These are phyloP conservation scores for Microcyclosporella mali DNA, from an alignment of 2,329 filamentous ascomycete species.

Conservation along the genomic window DNA sequence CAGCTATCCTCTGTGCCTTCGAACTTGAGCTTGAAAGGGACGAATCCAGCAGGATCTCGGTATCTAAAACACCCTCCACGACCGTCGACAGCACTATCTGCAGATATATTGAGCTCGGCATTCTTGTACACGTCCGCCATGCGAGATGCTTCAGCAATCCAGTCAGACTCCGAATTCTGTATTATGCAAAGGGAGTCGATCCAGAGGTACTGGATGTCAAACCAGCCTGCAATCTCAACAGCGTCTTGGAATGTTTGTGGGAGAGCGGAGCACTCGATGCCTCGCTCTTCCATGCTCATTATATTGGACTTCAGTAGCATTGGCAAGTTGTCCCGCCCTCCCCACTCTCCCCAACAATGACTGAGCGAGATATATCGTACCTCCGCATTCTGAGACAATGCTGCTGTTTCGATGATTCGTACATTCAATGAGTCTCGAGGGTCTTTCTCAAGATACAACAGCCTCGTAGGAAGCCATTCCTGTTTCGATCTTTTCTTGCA, in stretches of 20 bases:
- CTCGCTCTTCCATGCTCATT: neutral
- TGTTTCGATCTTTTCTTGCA: too few species aligned
- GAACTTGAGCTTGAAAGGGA: neutral
- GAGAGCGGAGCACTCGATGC: neutral
- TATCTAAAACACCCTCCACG: neutral
- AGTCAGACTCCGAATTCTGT: conserved; percentile 4
- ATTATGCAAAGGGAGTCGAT: conserved; percentile 12
- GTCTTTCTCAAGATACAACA: too few species aligned
- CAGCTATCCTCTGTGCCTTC: neutral
- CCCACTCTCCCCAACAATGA: neutral
- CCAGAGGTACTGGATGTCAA: conserved; percentile 5
- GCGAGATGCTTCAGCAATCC: neutral
- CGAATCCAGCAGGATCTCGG: neutral
- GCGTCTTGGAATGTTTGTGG: conserved; percentile 6
- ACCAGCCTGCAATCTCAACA: neutral
- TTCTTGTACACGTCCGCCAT: conserved; percentile 4
- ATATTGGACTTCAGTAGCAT: neutral
- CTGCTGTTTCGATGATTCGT: too few species aligned
- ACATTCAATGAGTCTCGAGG: too few species aligned
- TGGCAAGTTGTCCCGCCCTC: neutral
- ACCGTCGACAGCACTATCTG: neutral
- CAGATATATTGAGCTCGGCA: conserved; percentile 1
- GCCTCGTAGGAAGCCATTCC: too few species aligned
- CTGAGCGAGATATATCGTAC: neutral
- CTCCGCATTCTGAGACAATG: neutral